These are phyloP conservation scores for Corymbia maculata DNA, from an alignment of 345 rosid genomes.

Conservation along the genomic window DNA sequence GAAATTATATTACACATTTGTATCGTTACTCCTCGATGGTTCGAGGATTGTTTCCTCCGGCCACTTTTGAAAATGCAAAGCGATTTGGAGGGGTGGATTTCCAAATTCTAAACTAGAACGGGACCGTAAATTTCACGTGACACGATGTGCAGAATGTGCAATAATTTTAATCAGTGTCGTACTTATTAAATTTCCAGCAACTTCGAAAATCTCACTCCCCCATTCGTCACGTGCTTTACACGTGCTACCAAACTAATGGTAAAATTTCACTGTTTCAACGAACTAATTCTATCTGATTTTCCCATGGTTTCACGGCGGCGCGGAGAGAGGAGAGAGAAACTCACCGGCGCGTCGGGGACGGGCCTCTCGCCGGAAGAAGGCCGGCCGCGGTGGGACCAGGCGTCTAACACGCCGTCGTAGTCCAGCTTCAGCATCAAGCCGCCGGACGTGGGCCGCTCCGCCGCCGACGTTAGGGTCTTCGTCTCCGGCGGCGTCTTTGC, in stretches of 20 bases:
- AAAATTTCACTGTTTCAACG: not conserved
- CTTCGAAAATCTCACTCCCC: not conserved
- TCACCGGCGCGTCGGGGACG: constrained; percentile 14
- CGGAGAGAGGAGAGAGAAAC: not conserved
- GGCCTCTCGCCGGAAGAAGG: constrained; percentile 55
- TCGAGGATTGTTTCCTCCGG: not conserved
- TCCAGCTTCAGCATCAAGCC: constrained; percentile 55
- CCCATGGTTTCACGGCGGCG: not conserved
- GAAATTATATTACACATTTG: too few species aligned
- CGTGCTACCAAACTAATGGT: not conserved
- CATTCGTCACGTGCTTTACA: not conserved
- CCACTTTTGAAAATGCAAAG: not conserved
- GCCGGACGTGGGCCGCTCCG: constrained; percentile 7
- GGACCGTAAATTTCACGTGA: not conserved
- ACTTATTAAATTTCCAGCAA: not conserved
- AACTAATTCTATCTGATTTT: not conserved
- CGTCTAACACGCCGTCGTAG: constrained; percentile 56
- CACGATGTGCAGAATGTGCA: not conserved
- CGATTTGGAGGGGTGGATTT: not conserved
- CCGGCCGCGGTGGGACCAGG: constrained; percentile 64
- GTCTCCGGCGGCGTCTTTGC: not conserved
- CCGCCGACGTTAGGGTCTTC: not conserved
- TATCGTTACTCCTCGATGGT: too few species aligned
- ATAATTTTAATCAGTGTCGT: not conserved
- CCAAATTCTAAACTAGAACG: not conserved